A percentile compares a stretch with the other conserved stretches of the same genome.
Conservation (phyloP, 1,139 yeast species). For the Candida sanyaensis region DNA sequence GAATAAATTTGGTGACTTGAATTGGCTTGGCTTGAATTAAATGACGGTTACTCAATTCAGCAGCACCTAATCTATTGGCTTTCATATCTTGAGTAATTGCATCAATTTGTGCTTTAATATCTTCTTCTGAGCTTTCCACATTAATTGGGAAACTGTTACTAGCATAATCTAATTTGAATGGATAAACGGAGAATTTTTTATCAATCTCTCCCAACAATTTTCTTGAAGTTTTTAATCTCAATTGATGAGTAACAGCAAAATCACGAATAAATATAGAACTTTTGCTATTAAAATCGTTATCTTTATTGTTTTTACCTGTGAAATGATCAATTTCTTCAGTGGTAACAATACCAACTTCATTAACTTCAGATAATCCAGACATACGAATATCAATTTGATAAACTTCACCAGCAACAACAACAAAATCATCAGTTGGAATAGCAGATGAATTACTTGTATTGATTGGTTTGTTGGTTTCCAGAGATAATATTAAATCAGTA, state of each 20-base stretch:
- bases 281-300: slow-evolving; percentile 51
- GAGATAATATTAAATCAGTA: slow-evolving; percentile 39
- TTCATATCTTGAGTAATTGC: slow-evolving; percentile 53
- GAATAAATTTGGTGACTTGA: slow-evolving; percentile 68
- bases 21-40: slow-evolving; percentile 77
- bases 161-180: slow-evolving; percentile 78
- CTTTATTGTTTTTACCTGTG: slow-evolving; percentile 59
- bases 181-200: slow-evolving; percentile 78
- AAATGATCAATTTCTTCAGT: slow-evolving; percentile 64
- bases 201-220: slow-evolving; percentile 71
- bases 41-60: slow-evolving; percentile 81
- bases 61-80: slow-evolving; percentile 71
- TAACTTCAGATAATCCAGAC: slow-evolving; percentile 61
- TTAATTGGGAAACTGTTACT: slow-evolving; percentile 61
- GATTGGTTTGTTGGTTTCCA: slow-evolving; percentile 18
- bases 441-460: slow-evolving; percentile 42
- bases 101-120: slow-evolving; percentile 37
- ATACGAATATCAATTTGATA: slow-evolving; percentile 81
- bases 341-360: slow-evolving; percentile 65
- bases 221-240: slow-evolving; percentile 76
- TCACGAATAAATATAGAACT: slow-evolving; percentile 85
- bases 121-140: slow-evolving; percentile 28
- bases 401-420: slow-evolving; percentile 78
- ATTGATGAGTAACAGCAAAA: slow-evolving; percentile 73
- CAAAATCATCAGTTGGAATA: slow-evolving; percentile 75